Evolutionary conservation across 2,329 filamentous ascomycete species (phyloP).

Genomic region (Aspergillus fijiensis): DNA sequence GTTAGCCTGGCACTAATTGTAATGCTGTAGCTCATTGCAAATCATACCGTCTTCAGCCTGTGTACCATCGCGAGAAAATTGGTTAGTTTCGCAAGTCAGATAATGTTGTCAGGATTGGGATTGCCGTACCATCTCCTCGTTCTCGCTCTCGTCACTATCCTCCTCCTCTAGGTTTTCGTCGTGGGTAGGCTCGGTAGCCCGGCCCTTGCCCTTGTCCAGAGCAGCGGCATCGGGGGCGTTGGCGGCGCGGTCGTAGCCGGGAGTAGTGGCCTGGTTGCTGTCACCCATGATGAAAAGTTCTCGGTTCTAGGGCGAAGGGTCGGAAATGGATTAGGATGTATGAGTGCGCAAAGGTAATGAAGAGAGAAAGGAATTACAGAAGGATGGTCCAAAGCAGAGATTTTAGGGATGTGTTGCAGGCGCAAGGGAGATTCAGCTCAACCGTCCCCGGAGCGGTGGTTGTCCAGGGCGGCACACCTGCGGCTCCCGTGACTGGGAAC

Average conservation of each 20-base stretch:
- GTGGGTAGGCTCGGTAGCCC: conserved; percentile 60
- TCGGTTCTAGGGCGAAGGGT: conserved; percentile 16
- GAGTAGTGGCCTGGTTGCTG: conserved; percentile 28
- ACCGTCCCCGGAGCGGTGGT: conserved; percentile 11
- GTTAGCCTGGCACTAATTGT: conserved; percentile 8
- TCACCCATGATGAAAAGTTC: conserved; percentile 35
- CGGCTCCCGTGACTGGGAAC: conserved; percentile 21
- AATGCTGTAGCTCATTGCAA: neutral
- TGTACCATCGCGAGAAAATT: neutral
- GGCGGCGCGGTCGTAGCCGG: conserved; percentile 43
- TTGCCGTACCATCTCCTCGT: conserved; percentile 39
- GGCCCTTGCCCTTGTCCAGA: conserved; percentile 80
- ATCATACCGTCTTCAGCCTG: conserved; percentile 9
- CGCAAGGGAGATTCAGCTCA: conserved; percentile 22
- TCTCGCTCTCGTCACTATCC: conserved; percentile 65
- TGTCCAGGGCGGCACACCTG: conserved; percentile 13
- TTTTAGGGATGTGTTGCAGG: conserved; percentile 5
- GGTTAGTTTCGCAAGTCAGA: neutral
- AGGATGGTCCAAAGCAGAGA: conserved; percentile 17
- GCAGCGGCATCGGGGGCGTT: conserved; percentile 37
- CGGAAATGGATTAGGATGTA: neutral
- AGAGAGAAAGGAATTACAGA: conserved; percentile 32
- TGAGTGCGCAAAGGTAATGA: conserved; percentile 17
- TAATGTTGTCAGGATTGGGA: neutral
- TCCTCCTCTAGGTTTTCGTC: conserved; percentile 73